These are phyloP conservation scores for Rossbeevera mucosa DNA, from an alignment of 768 basidiomycete genomes.

Conservation along the genomic window DNA sequence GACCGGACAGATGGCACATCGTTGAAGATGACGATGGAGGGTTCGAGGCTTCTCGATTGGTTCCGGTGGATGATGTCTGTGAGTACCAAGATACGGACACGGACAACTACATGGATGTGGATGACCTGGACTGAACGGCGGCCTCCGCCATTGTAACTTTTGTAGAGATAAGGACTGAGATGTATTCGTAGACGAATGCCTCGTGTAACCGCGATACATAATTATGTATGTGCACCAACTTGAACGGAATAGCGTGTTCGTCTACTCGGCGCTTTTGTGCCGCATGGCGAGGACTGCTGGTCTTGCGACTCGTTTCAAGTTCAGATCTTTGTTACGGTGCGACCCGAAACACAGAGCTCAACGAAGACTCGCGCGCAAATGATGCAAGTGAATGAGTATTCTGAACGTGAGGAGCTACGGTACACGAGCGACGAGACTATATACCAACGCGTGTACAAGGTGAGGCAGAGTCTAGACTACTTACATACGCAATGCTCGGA, in stretches of 20 bases:
- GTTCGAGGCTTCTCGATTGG: constrained; percentile 39
- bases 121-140: constrained; percentile 14
- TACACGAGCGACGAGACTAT: too few relatives aligned
- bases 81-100: constrained; percentile 38
- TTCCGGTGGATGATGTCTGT: constrained; percentile 31
- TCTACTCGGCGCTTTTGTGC: background rate
- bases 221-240: background rate
- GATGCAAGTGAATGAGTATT: too few relatives aligned
- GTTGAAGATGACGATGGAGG: constrained; percentile 36
- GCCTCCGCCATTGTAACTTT: too few relatives aligned
- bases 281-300: background rate
- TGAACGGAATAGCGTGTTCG: background rate
- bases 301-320: too few relatives aligned
- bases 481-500: too few relatives aligned
- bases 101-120: constrained; percentile 35
- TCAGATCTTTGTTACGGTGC: too few relatives aligned
- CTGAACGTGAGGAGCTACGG: too few relatives aligned
- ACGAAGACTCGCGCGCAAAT: too few relatives aligned
- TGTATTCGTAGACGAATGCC: constrained; percentile 7
- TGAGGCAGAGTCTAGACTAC: too few relatives aligned
- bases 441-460: too few relatives aligned
- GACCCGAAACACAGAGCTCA: too few relatives aligned
- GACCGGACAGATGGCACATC: constrained; percentile 43
- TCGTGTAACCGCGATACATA: background rate
- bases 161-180: background rate